A percentile compares a stretch with the other conserved stretches of the same genome.
phyloP scores from a whole-genome alignment of 2,329 filamentous ascomycete genomes.

The Leptographium galeiforme region DNA sequence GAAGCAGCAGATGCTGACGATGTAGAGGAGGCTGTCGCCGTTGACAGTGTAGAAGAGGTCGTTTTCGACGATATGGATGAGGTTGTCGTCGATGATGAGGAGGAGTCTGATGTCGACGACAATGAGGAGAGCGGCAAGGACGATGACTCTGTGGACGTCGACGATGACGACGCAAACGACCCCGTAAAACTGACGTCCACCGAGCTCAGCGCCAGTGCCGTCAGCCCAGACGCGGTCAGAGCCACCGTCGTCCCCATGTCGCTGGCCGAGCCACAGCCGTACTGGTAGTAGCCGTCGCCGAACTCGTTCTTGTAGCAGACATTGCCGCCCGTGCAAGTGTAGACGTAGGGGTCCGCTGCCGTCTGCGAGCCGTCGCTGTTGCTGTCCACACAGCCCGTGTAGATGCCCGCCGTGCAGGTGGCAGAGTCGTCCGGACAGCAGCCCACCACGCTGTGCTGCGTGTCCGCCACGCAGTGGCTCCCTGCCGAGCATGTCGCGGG shows the following conservation, averaged over 20 bases:
- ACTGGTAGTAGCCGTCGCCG: slow-evolving; percentile 42
- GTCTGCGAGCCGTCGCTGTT: slow-evolving; percentile 32
- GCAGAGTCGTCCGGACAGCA: slow-evolving; percentile 35
- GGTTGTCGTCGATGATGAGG: slow-evolving; percentile 8
- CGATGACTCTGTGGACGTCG: not conserved
- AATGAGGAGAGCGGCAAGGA: not conserved
- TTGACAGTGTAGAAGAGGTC: slow-evolving; percentile 9
- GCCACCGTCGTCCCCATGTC: slow-evolving; percentile 34
- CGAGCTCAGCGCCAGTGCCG: slow-evolving; percentile 23
- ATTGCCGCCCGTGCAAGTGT: slow-evolving; percentile 35
- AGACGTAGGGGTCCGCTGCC: slow-evolving; percentile 41
- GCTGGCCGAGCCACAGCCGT: slow-evolving; percentile 39
- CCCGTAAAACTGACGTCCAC: slow-evolving; percentile 27
- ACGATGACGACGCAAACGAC: slow-evolving; percentile 5
- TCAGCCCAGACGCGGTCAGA: slow-evolving; percentile 29
- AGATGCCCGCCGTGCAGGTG: slow-evolving; percentile 40
- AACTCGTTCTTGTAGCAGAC: slow-evolving; percentile 44
- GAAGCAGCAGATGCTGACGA: slow-evolving; percentile 7
- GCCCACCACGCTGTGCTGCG: slow-evolving; percentile 15
- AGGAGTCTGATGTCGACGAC: slow-evolving; percentile 3
- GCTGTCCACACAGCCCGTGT: slow-evolving; percentile 41
- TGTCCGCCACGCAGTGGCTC: slow-evolving; percentile 44
- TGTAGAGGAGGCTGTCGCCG: slow-evolving; percentile 10
- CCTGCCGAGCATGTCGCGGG: slow-evolving; percentile 44
- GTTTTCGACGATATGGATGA: slow-evolving; percentile 11